phyloP scores from a whole-genome alignment of 139 green algal genomes.

The Nannochloris sp. region DNA sequence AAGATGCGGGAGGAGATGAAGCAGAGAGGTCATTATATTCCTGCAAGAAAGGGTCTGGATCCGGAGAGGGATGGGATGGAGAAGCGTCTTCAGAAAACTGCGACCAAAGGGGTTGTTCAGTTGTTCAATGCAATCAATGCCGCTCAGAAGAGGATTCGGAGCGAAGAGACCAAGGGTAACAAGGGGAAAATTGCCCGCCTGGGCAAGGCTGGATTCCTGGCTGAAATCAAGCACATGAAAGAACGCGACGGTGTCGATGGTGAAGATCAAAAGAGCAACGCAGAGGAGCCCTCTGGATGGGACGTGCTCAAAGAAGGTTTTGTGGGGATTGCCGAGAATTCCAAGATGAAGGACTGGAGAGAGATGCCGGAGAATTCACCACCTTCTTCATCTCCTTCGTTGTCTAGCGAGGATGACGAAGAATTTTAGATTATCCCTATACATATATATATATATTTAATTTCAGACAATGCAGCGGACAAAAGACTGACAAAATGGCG shows the following conservation, averaged over 20 bases:
- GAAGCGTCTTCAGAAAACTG: conserved; percentile 52
- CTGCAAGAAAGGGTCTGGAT: conserved; percentile 47
- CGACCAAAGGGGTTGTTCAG: conserved; percentile 71
- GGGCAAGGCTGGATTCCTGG: conserved; percentile 55
- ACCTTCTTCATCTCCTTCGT: no score
- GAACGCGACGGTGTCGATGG: not conserved
- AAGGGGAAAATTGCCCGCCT: conserved; percentile 37
- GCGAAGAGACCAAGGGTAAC: conserved; percentile 20
- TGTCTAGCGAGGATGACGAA: not conserved
- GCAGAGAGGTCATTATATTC: conserved; percentile 47
- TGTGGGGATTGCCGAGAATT: conserved; percentile 38
- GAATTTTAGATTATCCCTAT: no score
- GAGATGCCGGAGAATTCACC: not conserved
- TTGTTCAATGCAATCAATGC: conserved; percentile 84
- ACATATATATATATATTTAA: no score
- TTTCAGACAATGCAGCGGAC: no score
- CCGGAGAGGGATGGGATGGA: conserved; percentile 52
- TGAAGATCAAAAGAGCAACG: not conserved
- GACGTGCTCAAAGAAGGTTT: conserved; percentile 63
- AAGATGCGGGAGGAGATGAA: conserved; percentile 47
- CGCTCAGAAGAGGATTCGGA: conserved; percentile 47
- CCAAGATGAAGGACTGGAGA: conserved; percentile 83
- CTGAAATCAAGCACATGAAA: conserved; percentile 38
- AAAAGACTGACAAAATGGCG: no score
- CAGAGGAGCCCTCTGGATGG: conserved; percentile 39